Evolutionary conservation across 2,329 filamentous ascomycete species (phyloP).

Genomic region (Venturia aucupariae): DNA sequence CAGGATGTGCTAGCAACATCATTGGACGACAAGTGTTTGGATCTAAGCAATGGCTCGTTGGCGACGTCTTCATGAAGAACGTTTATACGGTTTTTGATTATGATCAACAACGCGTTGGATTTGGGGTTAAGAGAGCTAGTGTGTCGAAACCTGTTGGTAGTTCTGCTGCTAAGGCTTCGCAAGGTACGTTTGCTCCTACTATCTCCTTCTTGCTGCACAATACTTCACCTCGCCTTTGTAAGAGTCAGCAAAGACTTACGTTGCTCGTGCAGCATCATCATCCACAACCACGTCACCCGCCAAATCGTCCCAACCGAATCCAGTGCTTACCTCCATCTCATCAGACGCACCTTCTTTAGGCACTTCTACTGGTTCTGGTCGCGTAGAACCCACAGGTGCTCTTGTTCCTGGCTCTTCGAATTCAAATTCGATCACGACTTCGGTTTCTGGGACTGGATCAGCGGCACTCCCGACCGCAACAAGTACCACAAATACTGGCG

Average conservation of each 20-base stretch:
- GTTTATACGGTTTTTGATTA: conserved; percentile 80
- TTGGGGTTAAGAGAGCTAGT: conserved; percentile 17
- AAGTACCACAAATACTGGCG: neutral
- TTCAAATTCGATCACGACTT: neutral
- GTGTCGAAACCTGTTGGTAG: neutral
- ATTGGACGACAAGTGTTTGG: conserved; percentile 61
- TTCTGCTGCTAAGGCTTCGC: neutral
- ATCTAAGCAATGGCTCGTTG: conserved; percentile 62
- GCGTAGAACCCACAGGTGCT: neutral
- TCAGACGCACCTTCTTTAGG: neutral
- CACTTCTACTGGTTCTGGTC: neutral
- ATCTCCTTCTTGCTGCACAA: neutral
- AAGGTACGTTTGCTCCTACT: neutral
- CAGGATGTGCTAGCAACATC: conserved; percentile 56
- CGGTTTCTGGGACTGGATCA: neutral
- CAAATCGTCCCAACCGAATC: neutral
- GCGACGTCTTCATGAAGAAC: conserved; percentile 81
- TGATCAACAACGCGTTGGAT: conserved; percentile 55
- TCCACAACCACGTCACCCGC: neutral
- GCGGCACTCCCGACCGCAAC: neutral
- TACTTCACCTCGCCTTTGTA: no score
- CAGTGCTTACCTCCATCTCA: neutral
- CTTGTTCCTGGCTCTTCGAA: neutral
- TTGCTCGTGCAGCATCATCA: neutral
- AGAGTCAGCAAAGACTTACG: neutral